A percentile compares a stretch with the other conserved stretches of the same genome.
phyloP scores from a whole-genome alignment of 371 early-diverging fungal species.

The Mortierella sp. region DNA sequence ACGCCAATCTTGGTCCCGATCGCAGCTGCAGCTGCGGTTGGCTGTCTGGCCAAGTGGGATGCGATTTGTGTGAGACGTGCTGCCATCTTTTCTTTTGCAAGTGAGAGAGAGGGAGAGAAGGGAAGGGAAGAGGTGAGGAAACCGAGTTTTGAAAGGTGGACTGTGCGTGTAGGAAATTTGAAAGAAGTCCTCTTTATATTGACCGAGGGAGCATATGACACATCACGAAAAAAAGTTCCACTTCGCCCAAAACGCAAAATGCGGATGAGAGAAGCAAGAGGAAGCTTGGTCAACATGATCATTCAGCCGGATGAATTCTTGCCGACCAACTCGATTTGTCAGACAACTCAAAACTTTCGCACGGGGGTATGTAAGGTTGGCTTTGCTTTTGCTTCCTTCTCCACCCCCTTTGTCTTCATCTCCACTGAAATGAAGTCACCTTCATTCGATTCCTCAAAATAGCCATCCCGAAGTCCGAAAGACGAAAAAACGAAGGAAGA shows the following conservation, averaged over 20 bases:
- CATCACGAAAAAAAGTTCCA: not conserved
- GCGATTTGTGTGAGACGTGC: slow-evolving; percentile 81
- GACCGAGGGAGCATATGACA: not conserved
- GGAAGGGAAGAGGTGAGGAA: not conserved
- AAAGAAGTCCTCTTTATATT: not conserved
- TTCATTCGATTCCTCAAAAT: too few relatives aligned
- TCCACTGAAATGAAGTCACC: too few relatives aligned
- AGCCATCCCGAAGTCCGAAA: not conserved
- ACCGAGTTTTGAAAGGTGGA: not conserved
- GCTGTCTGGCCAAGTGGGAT: slow-evolving; percentile 74
- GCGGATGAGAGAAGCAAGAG: not conserved
- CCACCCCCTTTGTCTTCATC: not conserved
- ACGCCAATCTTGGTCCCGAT: slow-evolving; percentile 77
- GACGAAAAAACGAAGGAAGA: not conserved
- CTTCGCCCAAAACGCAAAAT: not conserved
- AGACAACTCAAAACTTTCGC: not conserved
- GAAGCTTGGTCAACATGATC: not conserved
- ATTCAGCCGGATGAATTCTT: not conserved
- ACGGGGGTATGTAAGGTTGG: not conserved
- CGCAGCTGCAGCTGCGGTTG: slow-evolving; percentile 55
- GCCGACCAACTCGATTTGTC: not conserved
- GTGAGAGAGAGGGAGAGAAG: not conserved
- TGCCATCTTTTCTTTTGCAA: slow-evolving; percentile 60
- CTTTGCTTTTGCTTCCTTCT: not conserved
- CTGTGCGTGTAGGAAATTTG: not conserved